These are phyloP conservation scores for Recurvomyces mirabilis DNA, from an alignment of 495 filamentous ascomycete species.

Conservation along the genomic window DNA sequence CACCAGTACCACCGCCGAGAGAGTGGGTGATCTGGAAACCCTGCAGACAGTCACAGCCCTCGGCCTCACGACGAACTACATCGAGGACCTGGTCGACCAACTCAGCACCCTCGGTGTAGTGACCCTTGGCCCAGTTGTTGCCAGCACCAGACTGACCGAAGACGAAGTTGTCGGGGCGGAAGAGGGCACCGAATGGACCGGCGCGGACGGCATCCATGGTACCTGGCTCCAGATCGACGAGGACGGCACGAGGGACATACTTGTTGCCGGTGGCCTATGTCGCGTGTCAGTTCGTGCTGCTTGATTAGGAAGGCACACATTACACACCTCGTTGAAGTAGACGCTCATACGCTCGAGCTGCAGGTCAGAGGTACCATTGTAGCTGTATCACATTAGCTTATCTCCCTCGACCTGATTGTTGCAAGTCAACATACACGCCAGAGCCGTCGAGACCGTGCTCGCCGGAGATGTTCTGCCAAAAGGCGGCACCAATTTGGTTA, in stretches of 20 bases:
- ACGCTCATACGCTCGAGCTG: conserved; percentile 99
- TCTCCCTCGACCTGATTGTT: not conserved
- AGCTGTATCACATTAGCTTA: conserved; percentile 44
- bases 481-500: conserved; percentile 99
- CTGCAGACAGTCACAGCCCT: conserved; percentile 98
- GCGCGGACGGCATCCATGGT: conserved; percentile 99
- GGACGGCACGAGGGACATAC: conserved; percentile 97
- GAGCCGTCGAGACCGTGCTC: conserved; percentile 98
- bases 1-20: conserved; percentile 98
- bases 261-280: conserved; percentile 83
- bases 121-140: conserved; percentile 99
- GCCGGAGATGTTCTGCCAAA: conserved; percentile 98
- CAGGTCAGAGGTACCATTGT: conserved; percentile 95
- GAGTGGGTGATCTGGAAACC: conserved; percentile 99
- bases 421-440: conserved; percentile 57
- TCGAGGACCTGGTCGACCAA: conserved; percentile 96
- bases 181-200: conserved; percentile 97
- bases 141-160: conserved; percentile 99
- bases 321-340: conserved; percentile 97
- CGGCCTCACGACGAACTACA: conserved; percentile 97
- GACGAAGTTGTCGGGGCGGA: conserved; percentile 99
- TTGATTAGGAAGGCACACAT: conserved; percentile 10
- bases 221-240: conserved; percentile 96
- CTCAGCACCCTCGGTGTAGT: conserved; percentile 99
- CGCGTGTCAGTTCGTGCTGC: conserved; percentile 8